Conservation (phyloP, 371 early-diverging fungal genomes). For the Encephalitozoon hellem region DNA sequence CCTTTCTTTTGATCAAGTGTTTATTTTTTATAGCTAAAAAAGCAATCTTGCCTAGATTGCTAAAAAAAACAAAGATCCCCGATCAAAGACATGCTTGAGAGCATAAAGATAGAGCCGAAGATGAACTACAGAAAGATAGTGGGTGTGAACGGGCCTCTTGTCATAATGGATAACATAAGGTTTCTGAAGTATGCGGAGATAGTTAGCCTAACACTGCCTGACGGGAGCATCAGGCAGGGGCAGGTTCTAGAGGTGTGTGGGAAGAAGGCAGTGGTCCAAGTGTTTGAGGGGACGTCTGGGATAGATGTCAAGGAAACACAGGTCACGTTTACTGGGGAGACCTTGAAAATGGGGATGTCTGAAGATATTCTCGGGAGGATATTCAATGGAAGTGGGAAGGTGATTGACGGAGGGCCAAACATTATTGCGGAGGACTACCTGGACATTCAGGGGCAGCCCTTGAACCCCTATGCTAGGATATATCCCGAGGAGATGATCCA, state of each 20-base stretch:
- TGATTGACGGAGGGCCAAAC: conserved; percentile 94
- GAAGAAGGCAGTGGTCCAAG: conserved; percentile 93
- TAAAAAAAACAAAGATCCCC: conserved; percentile 11
- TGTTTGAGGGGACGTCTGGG: conserved; percentile 97
- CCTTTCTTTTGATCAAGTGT: no score
- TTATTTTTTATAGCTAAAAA: background rate
- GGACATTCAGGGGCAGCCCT: conserved; percentile 89
- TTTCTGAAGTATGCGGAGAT: conserved; percentile 90
- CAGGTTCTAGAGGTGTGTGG: conserved; percentile 97
- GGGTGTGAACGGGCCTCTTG: conserved; percentile 97
- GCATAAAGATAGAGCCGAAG: conserved; percentile 41
- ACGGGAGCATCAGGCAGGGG: conserved; percentile 85
- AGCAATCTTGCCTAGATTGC: background rate
- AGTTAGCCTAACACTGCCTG: conserved; percentile 87
- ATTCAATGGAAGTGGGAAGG: conserved; percentile 96
- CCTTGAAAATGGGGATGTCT: conserved; percentile 88
- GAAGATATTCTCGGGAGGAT: conserved; percentile 98
- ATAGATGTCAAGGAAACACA: conserved; percentile 91
- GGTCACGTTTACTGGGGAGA: conserved; percentile 91
- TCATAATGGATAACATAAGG: conserved; percentile 95
- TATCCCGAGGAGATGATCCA: conserved; percentile 99
- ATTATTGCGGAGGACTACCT: conserved; percentile 96
- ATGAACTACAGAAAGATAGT: conserved; percentile 87
- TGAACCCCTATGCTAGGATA: conserved; percentile 95
- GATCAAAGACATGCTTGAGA: background rate